phyloP scores from a whole-genome alignment of 805 yeast species.

The Metschnikowia chrysomelidarum region DNA sequence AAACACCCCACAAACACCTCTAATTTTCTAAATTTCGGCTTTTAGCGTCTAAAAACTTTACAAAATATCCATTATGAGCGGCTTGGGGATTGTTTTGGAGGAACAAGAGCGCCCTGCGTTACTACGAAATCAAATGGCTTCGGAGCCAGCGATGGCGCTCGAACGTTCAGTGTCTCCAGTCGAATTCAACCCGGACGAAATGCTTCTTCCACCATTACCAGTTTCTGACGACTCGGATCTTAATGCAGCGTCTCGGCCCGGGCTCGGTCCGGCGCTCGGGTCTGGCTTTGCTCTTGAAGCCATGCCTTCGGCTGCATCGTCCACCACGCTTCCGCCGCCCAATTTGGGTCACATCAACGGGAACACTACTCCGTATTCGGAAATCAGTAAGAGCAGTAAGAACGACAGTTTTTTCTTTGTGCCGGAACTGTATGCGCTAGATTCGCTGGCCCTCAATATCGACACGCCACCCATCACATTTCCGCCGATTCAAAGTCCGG shows the following conservation, averaged over 20 bases:
- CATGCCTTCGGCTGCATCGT: conserved; percentile 3
- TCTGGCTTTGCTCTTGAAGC: not conserved
- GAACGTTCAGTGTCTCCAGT: not conserved
- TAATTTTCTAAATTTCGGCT: no score
- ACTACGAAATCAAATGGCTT: conserved; percentile 11
- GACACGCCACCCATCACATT: conserved; percentile 18
- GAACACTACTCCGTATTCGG: conserved; percentile 2
- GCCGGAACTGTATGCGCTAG: conserved; percentile 25
- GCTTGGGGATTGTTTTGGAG: conserved; percentile 21
- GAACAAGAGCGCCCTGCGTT: conserved; percentile 13
- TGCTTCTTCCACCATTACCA: conserved; percentile 27
- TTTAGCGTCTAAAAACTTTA: no score
- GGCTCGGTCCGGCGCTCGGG: conserved; percentile 1
- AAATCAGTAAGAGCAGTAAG: conserved; percentile 3
- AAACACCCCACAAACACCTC: not conserved
- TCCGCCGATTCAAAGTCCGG: conserved; percentile 13
- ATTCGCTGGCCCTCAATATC: conserved; percentile 24
- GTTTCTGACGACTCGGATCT: conserved; percentile 8
- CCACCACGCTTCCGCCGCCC: conserved; percentile 6
- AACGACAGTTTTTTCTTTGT: conserved; percentile 1
- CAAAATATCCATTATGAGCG: no score
- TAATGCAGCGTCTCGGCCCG: not conserved
- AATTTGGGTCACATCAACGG: conserved; percentile 1
- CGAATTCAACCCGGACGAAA: conserved; percentile 12
- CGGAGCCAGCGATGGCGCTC: conserved; percentile 1